Conservation (phyloP, 768 basidiomycete genomes). For the Daedaleopsis nitida region DNA sequence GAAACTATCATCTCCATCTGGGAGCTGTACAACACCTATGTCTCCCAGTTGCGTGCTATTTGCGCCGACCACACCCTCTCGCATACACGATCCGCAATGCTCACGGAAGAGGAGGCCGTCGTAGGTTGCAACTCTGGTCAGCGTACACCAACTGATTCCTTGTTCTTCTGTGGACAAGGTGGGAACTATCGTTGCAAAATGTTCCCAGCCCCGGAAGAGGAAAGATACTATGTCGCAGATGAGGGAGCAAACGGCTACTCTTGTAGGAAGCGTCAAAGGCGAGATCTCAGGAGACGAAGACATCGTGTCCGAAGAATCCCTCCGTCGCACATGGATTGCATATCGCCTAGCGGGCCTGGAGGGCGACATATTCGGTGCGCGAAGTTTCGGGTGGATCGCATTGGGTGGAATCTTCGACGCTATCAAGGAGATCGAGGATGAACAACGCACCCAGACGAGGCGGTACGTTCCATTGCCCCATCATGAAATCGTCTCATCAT, state of each 20-base stretch:
- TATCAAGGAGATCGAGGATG: conserved; percentile 46
- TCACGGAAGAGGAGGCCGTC: conserved; percentile 66
- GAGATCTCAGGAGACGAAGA: conserved; percentile 54
- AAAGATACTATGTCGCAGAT: conserved; percentile 55
- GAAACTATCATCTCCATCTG: conserved; percentile 11
- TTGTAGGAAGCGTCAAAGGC: conserved; percentile 52
- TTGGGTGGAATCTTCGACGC: conserved; percentile 59
- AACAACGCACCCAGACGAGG: conserved; percentile 14
- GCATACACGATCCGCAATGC: conserved; percentile 38
- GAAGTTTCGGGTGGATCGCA: conserved; percentile 64
- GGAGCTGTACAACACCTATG: conserved; percentile 40
- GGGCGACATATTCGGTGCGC: conserved; percentile 52
- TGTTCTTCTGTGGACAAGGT: conserved; percentile 24
- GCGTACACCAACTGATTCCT: not conserved
- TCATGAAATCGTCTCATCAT: too few species aligned
- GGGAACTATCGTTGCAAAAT: conserved; percentile 68
- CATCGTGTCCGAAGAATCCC: conserved; percentile 38
- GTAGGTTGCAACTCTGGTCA: not conserved
- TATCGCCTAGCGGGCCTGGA: conserved; percentile 47
- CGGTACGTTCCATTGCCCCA: not conserved
- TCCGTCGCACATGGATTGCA: conserved; percentile 56
- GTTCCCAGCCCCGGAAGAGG: conserved; percentile 55
- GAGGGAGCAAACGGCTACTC: conserved; percentile 53
- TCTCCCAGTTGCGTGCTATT: conserved; percentile 47
- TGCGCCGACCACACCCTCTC: conserved; percentile 51